Evolutionary conservation across 2,329 filamentous ascomycete genomes (phyloP).

Genomic region (Monosporascus sp.): DNA sequence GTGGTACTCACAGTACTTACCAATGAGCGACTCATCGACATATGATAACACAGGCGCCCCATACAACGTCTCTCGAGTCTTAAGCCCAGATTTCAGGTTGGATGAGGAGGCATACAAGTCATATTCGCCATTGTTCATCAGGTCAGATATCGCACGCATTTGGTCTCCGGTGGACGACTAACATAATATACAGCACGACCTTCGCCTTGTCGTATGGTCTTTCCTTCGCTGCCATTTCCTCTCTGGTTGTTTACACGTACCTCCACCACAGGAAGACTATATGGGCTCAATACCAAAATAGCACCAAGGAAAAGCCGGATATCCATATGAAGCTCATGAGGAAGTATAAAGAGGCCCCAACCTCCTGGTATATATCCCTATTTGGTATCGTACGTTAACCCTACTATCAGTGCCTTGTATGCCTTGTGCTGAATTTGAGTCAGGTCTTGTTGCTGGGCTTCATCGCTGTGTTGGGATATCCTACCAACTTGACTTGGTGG

Average conservation of each 20-base stretch:
- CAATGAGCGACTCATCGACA: constrained; percentile 64
- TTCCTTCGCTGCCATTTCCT: constrained; percentile 66
- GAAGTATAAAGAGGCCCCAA: constrained; percentile 58
- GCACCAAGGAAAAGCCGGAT: constrained; percentile 55
- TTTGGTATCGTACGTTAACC: constrained; percentile 45
- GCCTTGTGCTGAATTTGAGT: constrained; percentile 5
- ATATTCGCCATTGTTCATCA: constrained; percentile 65
- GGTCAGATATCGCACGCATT: constrained; percentile 26
- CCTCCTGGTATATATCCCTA: constrained; percentile 59
- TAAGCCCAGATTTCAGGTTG: constrained; percentile 58
- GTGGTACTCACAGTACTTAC: constrained; percentile 61
- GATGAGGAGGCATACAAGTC: constrained; percentile 58
- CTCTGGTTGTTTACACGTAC: constrained; percentile 63
- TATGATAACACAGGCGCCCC: constrained; percentile 64
- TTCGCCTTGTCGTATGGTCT: constrained; percentile 67
- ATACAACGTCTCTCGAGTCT: constrained; percentile 62
- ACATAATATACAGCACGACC: constrained; percentile 50
- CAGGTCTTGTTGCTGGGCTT: constrained; percentile 52
- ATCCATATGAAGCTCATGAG: constrained; percentile 54
- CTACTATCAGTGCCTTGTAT: neutral
- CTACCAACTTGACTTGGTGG: constrained; percentile 69
- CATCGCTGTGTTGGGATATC: constrained; percentile 52
- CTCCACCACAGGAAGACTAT: constrained; percentile 65
- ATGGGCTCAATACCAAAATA: constrained; percentile 56
- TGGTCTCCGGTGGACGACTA: constrained; percentile 1